phyloP scores from a whole-genome alignment of 176 grass and related monocot species.

The Aegilops bicornis region DNA sequence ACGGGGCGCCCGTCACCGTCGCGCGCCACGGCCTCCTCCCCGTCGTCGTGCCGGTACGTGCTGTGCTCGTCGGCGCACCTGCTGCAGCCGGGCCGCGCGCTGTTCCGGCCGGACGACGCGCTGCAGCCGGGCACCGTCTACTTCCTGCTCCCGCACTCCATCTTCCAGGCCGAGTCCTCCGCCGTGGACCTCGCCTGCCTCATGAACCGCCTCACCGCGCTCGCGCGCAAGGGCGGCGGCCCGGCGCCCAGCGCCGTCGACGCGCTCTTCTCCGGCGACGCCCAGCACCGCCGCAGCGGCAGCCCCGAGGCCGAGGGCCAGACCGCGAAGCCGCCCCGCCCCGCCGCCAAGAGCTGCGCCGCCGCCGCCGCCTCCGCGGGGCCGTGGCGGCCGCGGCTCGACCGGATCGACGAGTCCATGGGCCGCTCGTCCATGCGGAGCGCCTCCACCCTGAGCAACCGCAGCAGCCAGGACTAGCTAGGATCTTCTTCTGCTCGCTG shows the following conservation, averaged over 20 bases:
- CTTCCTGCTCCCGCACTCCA: slow-evolving; percentile 76
- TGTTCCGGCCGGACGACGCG: slow-evolving; percentile 57
- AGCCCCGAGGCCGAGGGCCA: neutral
- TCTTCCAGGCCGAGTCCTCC: slow-evolving; percentile 80
- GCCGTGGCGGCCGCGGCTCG: slow-evolving; percentile 58
- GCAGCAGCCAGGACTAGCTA: slow-evolving; percentile 23
- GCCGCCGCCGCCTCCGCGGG: neutral
- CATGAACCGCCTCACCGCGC: slow-evolving; percentile 75
- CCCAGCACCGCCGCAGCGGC: neutral
- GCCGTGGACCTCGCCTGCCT: slow-evolving; percentile 82
- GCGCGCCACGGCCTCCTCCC: slow-evolving; percentile 33
- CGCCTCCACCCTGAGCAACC: slow-evolving; percentile 28
- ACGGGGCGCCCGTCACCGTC: slow-evolving; percentile 49
- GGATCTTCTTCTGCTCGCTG: neutral
- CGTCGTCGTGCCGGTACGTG: slow-evolving; percentile 38
- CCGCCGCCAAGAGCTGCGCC: neutral
- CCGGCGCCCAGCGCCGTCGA: slow-evolving; percentile 41
- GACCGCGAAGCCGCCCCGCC: neutral
- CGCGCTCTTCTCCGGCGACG: slow-evolving; percentile 33
- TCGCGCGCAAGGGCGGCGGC: slow-evolving; percentile 45
- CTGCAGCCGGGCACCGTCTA: slow-evolving; percentile 82
- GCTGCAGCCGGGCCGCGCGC: slow-evolving; percentile 50
- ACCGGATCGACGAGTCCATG: slow-evolving; percentile 80
- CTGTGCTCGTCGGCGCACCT: slow-evolving; percentile 76
- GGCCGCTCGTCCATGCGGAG: slow-evolving; percentile 47